Percentiles rank a stretch among this genome's conserved stretches.
These are phyloP conservation scores for Gossypium laxum DNA, from an alignment of 441 rosid species.

Conservation along the genomic window DNA sequence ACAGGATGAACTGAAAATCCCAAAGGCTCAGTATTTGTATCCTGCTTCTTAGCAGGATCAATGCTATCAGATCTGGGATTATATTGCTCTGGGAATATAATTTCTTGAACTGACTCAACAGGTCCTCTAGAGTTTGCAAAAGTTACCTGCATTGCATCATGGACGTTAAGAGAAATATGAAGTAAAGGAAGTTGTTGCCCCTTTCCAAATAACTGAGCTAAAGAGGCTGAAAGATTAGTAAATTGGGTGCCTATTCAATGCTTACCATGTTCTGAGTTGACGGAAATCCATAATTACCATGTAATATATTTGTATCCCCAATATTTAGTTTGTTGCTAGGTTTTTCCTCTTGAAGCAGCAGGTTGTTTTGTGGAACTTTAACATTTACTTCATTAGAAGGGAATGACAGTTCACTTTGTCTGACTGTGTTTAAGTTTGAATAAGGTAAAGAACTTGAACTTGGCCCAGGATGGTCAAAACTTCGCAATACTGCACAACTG, in stretches of 20 bases:
- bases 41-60: slow-evolving; percentile 26
- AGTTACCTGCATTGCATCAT: slow-evolving; percentile 29
- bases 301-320: slow-evolving; percentile 26
- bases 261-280: slow-evolving; percentile 37
- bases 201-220: slow-evolving; percentile 66
- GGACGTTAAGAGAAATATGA: slow-evolving; percentile 41
- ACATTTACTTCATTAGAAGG: slow-evolving; percentile 27
- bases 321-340: slow-evolving; percentile 14
- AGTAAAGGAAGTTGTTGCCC: slow-evolving; percentile 69
- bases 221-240: slow-evolving; percentile 60
- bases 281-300: slow-evolving; percentile 25
- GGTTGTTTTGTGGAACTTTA: slow-evolving; percentile 27
- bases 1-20: slow-evolving; percentile 17
- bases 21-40: slow-evolving; percentile 10
- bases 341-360: slow-evolving; percentile 24
- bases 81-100: slow-evolving; percentile 34
- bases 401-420: slow-evolving; percentile 34
- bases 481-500: slow-evolving; percentile 22
- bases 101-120: slow-evolving; percentile 26
- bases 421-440: slow-evolving; percentile 35
- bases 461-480: slow-evolving; percentile 37
- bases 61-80: slow-evolving; percentile 40
- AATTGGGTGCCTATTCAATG: slow-evolving; percentile 48
- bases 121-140: slow-evolving; percentile 26
- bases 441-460: slow-evolving; percentile 30